phyloP scores from a whole-genome alignment of 75 land plant genomes.

The Cryptomeria japonica region DNA sequence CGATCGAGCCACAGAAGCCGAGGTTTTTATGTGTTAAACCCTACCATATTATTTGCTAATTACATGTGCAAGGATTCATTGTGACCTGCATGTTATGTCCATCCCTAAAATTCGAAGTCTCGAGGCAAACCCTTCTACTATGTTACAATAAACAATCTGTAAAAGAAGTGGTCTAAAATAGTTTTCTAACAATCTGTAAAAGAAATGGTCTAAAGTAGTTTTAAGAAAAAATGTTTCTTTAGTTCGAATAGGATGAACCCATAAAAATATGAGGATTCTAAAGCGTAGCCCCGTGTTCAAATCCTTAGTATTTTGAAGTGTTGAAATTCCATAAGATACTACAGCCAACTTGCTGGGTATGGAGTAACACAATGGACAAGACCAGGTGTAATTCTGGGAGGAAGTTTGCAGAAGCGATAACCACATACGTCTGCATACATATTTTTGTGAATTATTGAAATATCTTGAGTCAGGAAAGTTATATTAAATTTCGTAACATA shows the following conservation, averaged over 20 bases:
- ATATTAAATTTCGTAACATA: neutral
- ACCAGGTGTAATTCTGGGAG: neutral
- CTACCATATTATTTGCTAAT: neutral
- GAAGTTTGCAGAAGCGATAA: neutral
- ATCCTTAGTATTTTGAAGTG: neutral
- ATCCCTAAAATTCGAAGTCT: neutral
- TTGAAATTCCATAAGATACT: neutral
- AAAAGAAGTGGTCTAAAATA: too few relatives aligned
- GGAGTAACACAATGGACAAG: neutral
- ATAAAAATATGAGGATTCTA: neutral
- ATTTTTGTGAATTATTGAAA: neutral
- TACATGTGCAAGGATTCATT: neutral
- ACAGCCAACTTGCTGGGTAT: neutral
- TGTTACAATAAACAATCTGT: neutral
- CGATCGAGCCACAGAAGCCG: conserved; percentile 60
- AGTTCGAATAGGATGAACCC: neutral
- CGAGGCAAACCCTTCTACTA: neutral
- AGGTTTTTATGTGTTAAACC: conserved; percentile 29
- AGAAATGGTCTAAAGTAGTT: neutral
- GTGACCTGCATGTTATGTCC: neutral
- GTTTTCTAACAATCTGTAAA: too few relatives aligned
- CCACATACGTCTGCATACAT: neutral
- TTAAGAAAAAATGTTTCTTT: neutral
- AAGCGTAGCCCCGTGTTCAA: neutral
- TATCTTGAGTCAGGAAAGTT: neutral